phyloP scores from a whole-genome alignment of 768 basidiomycete species.

The Phaffia tasmanica region DNA sequence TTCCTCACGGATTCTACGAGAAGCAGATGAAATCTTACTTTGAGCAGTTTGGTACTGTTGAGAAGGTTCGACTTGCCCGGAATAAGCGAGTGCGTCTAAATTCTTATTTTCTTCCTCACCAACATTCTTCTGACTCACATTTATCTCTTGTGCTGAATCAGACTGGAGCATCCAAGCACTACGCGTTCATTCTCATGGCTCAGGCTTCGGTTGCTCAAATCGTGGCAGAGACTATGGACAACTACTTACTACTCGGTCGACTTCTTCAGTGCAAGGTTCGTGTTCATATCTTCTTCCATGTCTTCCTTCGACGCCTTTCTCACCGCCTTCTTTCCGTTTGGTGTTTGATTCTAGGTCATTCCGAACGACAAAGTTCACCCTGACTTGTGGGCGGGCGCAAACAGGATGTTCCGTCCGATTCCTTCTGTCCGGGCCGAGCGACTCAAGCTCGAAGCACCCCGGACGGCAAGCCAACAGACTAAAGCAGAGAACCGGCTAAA shows the following conservation, averaged over 20 bases:
- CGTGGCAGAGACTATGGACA: slow-evolving; percentile 97
- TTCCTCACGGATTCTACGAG: slow-evolving; percentile 97
- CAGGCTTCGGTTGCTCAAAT: slow-evolving; percentile 82
- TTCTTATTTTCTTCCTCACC: neutral
- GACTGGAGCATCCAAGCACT: slow-evolving; percentile 95
- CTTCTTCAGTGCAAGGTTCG: slow-evolving; percentile 64
- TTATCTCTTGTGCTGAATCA: slow-evolving; percentile 34
- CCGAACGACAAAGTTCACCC: slow-evolving; percentile 85
- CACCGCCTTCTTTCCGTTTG: neutral
- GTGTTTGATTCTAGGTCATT: slow-evolving; percentile 47
- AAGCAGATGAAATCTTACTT: slow-evolving; percentile 87
- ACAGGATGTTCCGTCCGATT: slow-evolving; percentile 73
- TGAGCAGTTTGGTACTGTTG: slow-evolving; percentile 83
- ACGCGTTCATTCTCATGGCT: slow-evolving; percentile 89
- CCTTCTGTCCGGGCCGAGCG: slow-evolving; percentile 62
- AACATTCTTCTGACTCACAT: neutral
- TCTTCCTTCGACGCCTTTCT: neutral
- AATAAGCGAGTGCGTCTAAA: slow-evolving; percentile 62
- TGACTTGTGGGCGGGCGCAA: slow-evolving; percentile 92
- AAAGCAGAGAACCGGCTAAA: slow-evolving; percentile 58
- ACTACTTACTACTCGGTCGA: slow-evolving; percentile 89
- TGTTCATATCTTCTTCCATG: slow-evolving; percentile 1
- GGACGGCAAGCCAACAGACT: slow-evolving; percentile 59
- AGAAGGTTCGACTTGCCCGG: slow-evolving; percentile 75
- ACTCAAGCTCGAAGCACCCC: slow-evolving; percentile 70